These are phyloP conservation scores for Camelina hispida DNA, from an alignment of 345 rosid species.

Conservation along the genomic window DNA sequence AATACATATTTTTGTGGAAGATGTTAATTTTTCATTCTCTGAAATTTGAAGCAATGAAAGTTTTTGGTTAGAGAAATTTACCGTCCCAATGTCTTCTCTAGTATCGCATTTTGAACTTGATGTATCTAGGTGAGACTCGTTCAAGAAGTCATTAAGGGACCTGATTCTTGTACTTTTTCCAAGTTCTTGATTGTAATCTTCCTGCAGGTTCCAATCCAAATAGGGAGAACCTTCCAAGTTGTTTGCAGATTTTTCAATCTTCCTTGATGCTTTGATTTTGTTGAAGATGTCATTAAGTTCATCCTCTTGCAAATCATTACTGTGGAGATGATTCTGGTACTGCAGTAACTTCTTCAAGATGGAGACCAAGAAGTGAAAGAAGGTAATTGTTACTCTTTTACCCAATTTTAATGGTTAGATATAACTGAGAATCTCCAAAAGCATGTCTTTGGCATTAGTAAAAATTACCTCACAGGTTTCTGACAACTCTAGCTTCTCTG, in stretches of 20 bases:
- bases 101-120: constrained; percentile 37
- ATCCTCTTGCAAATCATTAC: constrained; percentile 46
- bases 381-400: background rate
- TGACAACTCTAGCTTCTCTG: constrained; percentile 32
- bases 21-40: background rate
- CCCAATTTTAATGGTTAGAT: background rate
- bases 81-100: constrained; percentile 47
- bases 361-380: constrained; percentile 18
- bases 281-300: constrained; percentile 33
- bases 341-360: constrained; percentile 41
- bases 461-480: constrained; percentile 40
- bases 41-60: background rate
- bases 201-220: constrained; percentile 40
- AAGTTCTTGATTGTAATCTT: constrained; percentile 31
- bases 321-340: constrained; percentile 53
- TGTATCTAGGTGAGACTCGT: constrained; percentile 63
- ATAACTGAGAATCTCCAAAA: background rate
- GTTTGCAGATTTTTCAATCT: constrained; percentile 23
- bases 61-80: constrained; percentile 42
- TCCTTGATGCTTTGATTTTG: constrained; percentile 43
- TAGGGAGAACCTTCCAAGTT: constrained; percentile 12
- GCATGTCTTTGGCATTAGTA: background rate
- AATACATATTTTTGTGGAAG: constrained; percentile 1
- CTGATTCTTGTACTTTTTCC: constrained; percentile 46
- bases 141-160: constrained; percentile 61